Conservation (phyloP, 73 alveolate genomes). For the Uronychia setigera region DNA sequence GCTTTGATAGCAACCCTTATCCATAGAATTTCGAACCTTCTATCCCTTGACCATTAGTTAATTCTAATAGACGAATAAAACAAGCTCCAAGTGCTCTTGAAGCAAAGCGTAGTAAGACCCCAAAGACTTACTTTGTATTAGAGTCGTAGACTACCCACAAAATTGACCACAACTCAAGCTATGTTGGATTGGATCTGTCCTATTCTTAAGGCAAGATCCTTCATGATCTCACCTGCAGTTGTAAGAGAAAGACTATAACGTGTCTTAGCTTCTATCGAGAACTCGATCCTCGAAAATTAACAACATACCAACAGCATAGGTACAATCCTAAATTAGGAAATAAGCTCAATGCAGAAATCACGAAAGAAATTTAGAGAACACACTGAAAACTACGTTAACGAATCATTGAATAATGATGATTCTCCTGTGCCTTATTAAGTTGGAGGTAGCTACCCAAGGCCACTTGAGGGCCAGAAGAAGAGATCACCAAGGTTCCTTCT, state of each 20-base stretch:
- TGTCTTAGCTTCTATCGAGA: neutral
- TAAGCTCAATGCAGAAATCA: neutral
- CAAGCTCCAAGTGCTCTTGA: constrained; percentile 1
- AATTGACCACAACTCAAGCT: neutral
- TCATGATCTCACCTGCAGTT: neutral
- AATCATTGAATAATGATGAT: neutral
- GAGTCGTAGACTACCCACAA: neutral
- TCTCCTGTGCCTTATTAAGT: neutral
- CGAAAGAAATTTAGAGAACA: neutral
- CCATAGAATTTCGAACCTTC: neutral
- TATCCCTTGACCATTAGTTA: neutral
- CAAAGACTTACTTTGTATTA: neutral
- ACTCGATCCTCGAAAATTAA: neutral
- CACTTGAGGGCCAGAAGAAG: neutral
- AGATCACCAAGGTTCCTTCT: neutral
- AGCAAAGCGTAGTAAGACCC: neutral
- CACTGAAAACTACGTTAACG: neutral
- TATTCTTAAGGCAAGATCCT: neutral
- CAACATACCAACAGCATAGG: neutral
- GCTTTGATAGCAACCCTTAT: neutral
- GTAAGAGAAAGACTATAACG: neutral
- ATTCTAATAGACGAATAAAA: neutral
- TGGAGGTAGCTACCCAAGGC: neutral
- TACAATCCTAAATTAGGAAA: neutral
- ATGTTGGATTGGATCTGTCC: neutral